phyloP scores from a whole-genome alignment of 768 basidiomycete genomes.

The Naematelia encephala region DNA sequence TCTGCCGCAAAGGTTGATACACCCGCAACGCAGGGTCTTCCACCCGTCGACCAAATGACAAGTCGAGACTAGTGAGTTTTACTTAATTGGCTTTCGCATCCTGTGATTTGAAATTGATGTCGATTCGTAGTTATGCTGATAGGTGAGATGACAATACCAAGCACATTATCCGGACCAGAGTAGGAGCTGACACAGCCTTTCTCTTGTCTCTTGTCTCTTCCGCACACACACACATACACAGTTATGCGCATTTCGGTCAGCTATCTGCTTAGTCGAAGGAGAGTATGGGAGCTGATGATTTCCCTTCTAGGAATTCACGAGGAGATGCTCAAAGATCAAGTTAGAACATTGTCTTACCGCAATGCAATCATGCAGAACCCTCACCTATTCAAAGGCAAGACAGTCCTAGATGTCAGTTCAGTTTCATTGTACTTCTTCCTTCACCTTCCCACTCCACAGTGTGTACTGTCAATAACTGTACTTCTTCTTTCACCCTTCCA shows the following conservation, averaged over 20 bases:
- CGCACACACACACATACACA: slow-evolving; percentile 1
- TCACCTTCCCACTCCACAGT: not conserved
- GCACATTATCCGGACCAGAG: too few relatives aligned
- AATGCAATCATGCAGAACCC: slow-evolving; percentile 89
- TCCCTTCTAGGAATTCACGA: slow-evolving; percentile 78
- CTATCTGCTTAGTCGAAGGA: not conserved
- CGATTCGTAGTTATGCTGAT: slow-evolving; percentile 39
- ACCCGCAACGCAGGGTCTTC: slow-evolving; percentile 30
- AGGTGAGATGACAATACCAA: slow-evolving; percentile 30
- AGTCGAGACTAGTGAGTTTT: slow-evolving; percentile 47
- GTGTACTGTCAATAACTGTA: too few relatives aligned
- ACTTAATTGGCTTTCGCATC: slow-evolving; percentile 4
- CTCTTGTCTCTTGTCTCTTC: not conserved
- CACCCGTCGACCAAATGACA: slow-evolving; percentile 46
- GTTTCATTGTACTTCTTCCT: not conserved
- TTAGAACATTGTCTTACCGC: slow-evolving; percentile 93
- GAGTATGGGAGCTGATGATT: not conserved
- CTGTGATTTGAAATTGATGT: slow-evolving; percentile 3
- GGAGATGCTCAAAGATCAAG: slow-evolving; percentile 97
- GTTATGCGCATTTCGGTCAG: slow-evolving; percentile 42
- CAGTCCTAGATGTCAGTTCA: slow-evolving; percentile 68
- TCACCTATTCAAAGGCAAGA: slow-evolving; percentile 93
- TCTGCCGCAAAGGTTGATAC: slow-evolving; percentile 8
- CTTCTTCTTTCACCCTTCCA: not conserved
- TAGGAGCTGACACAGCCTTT: slow-evolving; percentile 5